These are phyloP conservation scores for Megacollybia platyphylla DNA, from an alignment of 1,284 basidiomycete genomes.

Conservation along the genomic window DNA sequence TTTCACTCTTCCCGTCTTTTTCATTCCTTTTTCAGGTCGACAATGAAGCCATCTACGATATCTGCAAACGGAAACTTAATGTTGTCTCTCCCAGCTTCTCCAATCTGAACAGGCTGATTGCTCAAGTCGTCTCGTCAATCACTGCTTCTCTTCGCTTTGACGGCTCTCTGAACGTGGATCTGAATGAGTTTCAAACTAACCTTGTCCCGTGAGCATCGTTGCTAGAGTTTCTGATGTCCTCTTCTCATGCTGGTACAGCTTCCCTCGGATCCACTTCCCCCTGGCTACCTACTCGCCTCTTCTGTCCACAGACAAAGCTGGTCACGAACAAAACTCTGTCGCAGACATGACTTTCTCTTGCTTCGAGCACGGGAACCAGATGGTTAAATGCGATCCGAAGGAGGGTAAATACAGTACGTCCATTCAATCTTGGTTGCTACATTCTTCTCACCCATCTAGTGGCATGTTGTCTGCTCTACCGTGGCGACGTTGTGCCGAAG, in stretches of 20 bases:
- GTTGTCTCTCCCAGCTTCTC: slow-evolving; percentile 83
- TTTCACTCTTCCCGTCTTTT: slow-evolving; percentile 1
- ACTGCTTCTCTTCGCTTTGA: slow-evolving; percentile 97
- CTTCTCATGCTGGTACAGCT: slow-evolving; percentile 28
- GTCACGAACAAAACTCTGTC: slow-evolving; percentile 96
- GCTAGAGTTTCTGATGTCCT: slow-evolving; percentile 3
- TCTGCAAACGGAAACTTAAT: slow-evolving; percentile 92
- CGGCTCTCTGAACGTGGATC: slow-evolving; percentile 94
- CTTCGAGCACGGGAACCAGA: slow-evolving; percentile 97
- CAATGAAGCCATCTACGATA: slow-evolving; percentile 98
- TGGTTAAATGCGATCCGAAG: slow-evolving; percentile 95
- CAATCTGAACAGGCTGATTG: slow-evolving; percentile 95
- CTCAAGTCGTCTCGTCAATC: slow-evolving; percentile 95
- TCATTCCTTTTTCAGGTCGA: slow-evolving; percentile 49
- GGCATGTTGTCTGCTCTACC: slow-evolving; percentile 85
- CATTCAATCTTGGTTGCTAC: slow-evolving; percentile 2
- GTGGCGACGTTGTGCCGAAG: slow-evolving; percentile 97
- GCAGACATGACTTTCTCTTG: slow-evolving; percentile 98
- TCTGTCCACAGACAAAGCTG: slow-evolving; percentile 78
- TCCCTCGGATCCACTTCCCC: slow-evolving; percentile 98
- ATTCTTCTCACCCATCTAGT: slow-evolving; percentile 24
- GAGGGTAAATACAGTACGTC: slow-evolving; percentile 92
- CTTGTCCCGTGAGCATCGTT: slow-evolving; percentile 68
- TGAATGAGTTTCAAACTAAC: slow-evolving; percentile 99
- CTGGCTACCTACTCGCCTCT: slow-evolving; percentile 94